Base-by-base conservation (phyloP, 805 yeast genomes). In the Candida chauliodis region DNA sequence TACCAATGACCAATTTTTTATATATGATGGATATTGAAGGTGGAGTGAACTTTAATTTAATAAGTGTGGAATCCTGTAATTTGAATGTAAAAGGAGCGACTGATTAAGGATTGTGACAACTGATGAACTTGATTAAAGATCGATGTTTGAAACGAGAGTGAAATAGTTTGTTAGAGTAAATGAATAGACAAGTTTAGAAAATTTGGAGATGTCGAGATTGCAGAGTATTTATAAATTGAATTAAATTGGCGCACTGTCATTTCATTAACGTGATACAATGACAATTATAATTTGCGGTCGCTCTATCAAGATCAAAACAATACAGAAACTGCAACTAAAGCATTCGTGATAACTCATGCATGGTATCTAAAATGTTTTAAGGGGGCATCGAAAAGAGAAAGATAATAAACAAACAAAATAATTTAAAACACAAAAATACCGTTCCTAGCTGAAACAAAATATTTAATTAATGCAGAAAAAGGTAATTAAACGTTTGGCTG, bases 81-180 rank as follows among this genome's bases (percentile, higher is more conserved):
- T 21, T 31, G 35, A 31, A 27, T 22, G n/a, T 31, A 31, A 15
- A 31, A 31, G 35, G 35, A 31, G 35, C 22, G 35, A 31, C 35
- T 31, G 19, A 31, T 14, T 31, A 31, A 19, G 23, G 35, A 22
- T 22, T 19, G 15, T 15, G n/a, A n/a, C n/a, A 30, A 30, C 33
- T 30, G 9, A 14, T 21, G 24, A 10, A 21, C 24, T 21, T 21
- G 10, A 21, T 8, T 10, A 21, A 21, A 10, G 10, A 7, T 8
- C 7, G 24, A 21, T 21, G 24, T 8, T n/a, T 21, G 10, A 21
- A 21, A 21, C 24, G 24, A 21, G 24, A 7, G 24, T 21, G 24
- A 21, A 24, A 14, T 24, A 8, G 23, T 7, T 21, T 25, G 28
- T 25, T 25, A 15, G 13, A 6, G 6, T 6, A 25, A n/a, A n/a